Base-by-base conservation (phyloP, 495 filamentous ascomycete species). In the Tricharina praecox region DNA sequence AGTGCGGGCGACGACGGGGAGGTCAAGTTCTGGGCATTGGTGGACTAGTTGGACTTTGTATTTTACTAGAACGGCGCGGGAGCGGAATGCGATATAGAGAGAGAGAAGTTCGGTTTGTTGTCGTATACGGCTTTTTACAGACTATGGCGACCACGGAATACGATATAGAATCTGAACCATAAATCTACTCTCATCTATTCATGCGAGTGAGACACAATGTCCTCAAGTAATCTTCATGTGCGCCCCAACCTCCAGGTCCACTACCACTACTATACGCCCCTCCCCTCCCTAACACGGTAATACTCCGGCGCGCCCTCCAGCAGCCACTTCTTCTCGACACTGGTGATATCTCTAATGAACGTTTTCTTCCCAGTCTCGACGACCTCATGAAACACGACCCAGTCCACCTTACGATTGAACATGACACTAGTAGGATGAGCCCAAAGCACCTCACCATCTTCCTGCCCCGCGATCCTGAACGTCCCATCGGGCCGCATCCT, bases 381-480 rank as follows among this genome's bases (percentile, higher is more conserved):
- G 43, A 95, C 76, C 62, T 96, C 92, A 58, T 92, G 82, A 59
- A 96, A 97, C 34, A 97, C 76, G 8, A 97, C 87, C 90, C 90
- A 97, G 53, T 96, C 88, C 15, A 83, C 85, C 68, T 93, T 95
- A 36, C 90, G 77, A 65, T 95, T 93, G 71, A 96, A 96, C 79
- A 97, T 85, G 56, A 97, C 64, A 15, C 82, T 90, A 56, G 76
- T 92, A 2, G 90, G 92, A 65, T 97, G 90, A 16, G 85, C 85
- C 67, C 93, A 75, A 28, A 97, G 67, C 24, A 24, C 41, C 43
- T 46, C 24, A 5, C 10, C 20, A 9, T 19, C 19, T 19, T 24
- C 34, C 20, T 23, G 9, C n/a, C 21, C 34, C 32, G 33, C 33
- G 36, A 92, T 76, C 54, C 73, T 76, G 56, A 95, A 96, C 11